Conservation (phyloP, 441 rosid genomes). For the Bruguiera hainesii region DNA sequence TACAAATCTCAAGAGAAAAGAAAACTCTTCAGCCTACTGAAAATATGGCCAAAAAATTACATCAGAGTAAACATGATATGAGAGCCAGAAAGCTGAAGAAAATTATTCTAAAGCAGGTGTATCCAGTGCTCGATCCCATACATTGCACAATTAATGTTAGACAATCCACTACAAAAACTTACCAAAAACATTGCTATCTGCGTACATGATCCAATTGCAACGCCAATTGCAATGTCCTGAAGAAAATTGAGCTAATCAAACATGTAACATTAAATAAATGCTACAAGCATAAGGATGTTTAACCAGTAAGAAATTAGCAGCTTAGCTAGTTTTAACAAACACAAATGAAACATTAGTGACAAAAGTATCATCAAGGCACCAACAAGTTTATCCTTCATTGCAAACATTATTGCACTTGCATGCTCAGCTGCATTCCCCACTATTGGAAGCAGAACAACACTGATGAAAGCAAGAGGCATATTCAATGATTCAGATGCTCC, state of each 20-base stretch:
- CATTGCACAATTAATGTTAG: background rate
- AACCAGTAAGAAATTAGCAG: background rate
- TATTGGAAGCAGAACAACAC: constrained; percentile 88
- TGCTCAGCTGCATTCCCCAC: constrained; percentile 99
- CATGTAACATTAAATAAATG: background rate
- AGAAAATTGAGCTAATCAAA: background rate
- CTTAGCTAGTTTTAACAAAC: background rate
- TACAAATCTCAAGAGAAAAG: constrained; percentile 25
- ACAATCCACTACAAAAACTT: constrained; percentile 17
- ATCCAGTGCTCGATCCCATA: too few species aligned
- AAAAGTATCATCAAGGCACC: constrained; percentile 16
- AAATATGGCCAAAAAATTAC: background rate
- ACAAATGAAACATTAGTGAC: background rate
- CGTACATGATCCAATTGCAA: constrained; percentile 95
- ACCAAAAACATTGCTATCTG: constrained; percentile 96
- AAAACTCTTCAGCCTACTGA: background rate
- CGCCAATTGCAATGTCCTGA: constrained; percentile 90
- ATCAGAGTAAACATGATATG: too few species aligned
- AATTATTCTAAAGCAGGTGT: too few species aligned
- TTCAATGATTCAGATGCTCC: constrained; percentile 79
- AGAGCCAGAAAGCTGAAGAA: too few species aligned
- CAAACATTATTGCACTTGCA: constrained; percentile 94
- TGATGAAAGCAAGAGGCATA: constrained; percentile 80
- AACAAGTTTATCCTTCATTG: constrained; percentile 95
- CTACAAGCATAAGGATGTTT: background rate